Conservation (phyloP, 139 green algal species). For the Volvox africanus region DNA sequence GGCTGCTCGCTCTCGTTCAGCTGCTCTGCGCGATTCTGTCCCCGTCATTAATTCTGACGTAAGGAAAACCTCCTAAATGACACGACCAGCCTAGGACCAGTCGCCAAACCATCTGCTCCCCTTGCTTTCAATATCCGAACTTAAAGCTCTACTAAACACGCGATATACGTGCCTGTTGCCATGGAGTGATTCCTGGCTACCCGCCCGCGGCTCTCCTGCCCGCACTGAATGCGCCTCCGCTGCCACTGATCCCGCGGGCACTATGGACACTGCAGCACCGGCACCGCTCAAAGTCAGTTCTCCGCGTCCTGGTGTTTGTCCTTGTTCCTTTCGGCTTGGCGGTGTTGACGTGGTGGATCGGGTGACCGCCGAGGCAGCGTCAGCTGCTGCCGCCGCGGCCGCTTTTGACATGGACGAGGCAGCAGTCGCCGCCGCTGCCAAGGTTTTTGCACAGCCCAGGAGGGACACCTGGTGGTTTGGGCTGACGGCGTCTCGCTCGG, state of each 20-base stretch:
- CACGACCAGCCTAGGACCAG: too few relatives aligned
- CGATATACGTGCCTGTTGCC: background rate
- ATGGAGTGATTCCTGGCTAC: conserved; percentile 13
- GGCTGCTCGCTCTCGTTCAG: too few relatives aligned
- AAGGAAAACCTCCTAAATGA: too few relatives aligned
- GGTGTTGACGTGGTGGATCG: conserved; percentile 6
- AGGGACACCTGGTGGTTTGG: conserved; percentile 18
- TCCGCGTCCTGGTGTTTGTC: background rate
- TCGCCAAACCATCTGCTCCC: too few relatives aligned
- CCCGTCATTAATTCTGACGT: too few relatives aligned
- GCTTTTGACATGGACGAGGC: too few relatives aligned
- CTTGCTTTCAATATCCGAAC: too few relatives aligned
- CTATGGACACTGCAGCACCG: too few relatives aligned
- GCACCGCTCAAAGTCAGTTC: too few relatives aligned
- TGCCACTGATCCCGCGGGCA: background rate
- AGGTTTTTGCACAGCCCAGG: background rate
- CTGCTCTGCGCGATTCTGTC: too few relatives aligned
- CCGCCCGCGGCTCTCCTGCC: background rate
- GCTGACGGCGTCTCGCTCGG: background rate
- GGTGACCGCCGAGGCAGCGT: background rate
- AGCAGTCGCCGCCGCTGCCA: background rate
- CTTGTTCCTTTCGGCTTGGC: background rate
- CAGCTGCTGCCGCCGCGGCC: too few relatives aligned
- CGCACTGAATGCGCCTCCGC: background rate
- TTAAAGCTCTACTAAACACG: too few relatives aligned